A percentile compares a stretch with the other conserved stretches of the same genome.
These are phyloP conservation scores for Fusarium metavorans DNA, from an alignment of 2,329 filamentous ascomycete species.

Conservation along the genomic window DNA sequence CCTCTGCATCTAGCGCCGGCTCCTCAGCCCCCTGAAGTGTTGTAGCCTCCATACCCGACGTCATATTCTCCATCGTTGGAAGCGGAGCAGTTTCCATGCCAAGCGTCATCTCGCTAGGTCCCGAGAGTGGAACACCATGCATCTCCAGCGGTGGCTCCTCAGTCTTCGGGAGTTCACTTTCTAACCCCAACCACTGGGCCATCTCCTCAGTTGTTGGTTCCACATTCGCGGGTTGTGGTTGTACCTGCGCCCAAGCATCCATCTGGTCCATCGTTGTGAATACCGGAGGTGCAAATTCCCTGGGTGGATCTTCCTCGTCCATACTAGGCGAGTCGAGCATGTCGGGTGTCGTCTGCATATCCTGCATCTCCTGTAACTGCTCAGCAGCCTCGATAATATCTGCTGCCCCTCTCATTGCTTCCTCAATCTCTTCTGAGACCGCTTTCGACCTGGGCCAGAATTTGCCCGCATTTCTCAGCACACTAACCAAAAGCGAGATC, in stretches of 20 bases:
- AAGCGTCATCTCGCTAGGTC: not conserved
- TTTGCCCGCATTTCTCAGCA: slow-evolving; percentile 34
- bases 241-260: not conserved
- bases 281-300: not conserved
- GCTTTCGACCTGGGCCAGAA: slow-evolving; percentile 32
- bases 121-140: not conserved
- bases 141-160: not conserved
- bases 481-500: slow-evolving; percentile 20
- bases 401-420: not conserved
- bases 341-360: not conserved
- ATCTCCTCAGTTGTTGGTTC: not conserved
- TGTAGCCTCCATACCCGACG: not conserved
- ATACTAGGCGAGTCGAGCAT: not conserved
- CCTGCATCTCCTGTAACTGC: not conserved
- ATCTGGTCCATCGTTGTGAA: not conserved
- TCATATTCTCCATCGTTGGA: not conserved
- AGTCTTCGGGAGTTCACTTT: not conserved
- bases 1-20: not conserved
- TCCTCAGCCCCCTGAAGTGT: not conserved
- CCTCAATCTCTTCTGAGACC: slow-evolving; percentile 13
- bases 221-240: not conserved
- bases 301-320: not conserved
- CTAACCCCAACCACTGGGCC: not conserved
- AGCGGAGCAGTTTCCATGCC: not conserved
- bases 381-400: not conserved